These are phyloP conservation scores for Hortiboletus campestris DNA, from an alignment of 768 basidiomycete genomes.

Conservation along the genomic window DNA sequence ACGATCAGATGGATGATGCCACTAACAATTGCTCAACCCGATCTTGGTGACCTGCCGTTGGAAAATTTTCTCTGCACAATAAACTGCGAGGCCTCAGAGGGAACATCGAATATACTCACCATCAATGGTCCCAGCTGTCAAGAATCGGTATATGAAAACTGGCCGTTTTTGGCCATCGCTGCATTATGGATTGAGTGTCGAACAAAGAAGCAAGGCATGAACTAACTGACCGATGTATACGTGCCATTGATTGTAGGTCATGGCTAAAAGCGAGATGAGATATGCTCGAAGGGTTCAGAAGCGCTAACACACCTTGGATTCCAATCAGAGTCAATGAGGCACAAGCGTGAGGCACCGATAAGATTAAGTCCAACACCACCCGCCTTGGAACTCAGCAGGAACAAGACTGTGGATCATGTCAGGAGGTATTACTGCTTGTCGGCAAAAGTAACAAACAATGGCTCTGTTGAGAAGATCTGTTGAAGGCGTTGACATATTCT, in stretches of 20 bases:
- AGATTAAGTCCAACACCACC: conserved; percentile 94
- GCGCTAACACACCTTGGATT: conserved; percentile 66
- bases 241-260: conserved; percentile 96
- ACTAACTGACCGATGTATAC: conserved; percentile 76
- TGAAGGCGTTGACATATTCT: conserved; percentile 87
- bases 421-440: background rate
- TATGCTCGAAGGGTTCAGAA: background rate
- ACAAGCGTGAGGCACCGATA: conserved; percentile 85
- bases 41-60: conserved; percentile 94
- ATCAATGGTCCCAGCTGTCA: conserved; percentile 89
- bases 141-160: conserved; percentile 85
- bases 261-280: conserved; percentile 50
- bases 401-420: conserved; percentile 58
- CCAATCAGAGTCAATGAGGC: conserved; percentile 91
- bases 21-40: conserved; percentile 82
- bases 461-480: conserved; percentile 66
- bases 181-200: conserved; percentile 9
- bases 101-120: conserved; percentile 41
- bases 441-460: conserved; percentile 50
- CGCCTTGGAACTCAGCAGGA: conserved; percentile 91
- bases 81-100: conserved; percentile 1
- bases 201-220: background rate
- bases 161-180: conserved; percentile 94
- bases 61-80: conserved; percentile 74
- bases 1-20: conserved; percentile 2